Conservation (phyloP, 2,329 filamentous ascomycete species). For the Alternaria sp. region DNA sequence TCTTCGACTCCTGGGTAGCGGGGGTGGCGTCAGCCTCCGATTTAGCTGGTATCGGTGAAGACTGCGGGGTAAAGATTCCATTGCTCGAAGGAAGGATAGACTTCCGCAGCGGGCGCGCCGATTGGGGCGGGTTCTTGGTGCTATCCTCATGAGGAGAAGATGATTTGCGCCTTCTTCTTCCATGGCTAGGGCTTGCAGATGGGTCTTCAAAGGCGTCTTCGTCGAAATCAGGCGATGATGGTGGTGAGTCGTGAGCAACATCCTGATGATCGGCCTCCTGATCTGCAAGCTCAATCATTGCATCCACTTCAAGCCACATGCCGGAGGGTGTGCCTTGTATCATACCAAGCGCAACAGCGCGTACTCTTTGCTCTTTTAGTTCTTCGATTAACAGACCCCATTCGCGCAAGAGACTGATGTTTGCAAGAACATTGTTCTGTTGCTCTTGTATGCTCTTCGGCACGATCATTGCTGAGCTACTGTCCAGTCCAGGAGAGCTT, state of each 20-base stretch:
- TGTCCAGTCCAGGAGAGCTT: slow-evolving; percentile 55
- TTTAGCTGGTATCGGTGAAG: slow-evolving; percentile 41
- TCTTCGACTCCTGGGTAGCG: slow-evolving; percentile 35
- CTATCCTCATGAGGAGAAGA: slow-evolving; percentile 41
- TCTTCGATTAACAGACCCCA: slow-evolving; percentile 84
- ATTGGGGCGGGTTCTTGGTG: slow-evolving; percentile 31
- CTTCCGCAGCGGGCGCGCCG: slow-evolving; percentile 39
- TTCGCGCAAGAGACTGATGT: slow-evolving; percentile 84
- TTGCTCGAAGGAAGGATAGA: slow-evolving; percentile 49
- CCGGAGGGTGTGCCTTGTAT: slow-evolving; percentile 66
- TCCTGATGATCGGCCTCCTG: slow-evolving; percentile 70
- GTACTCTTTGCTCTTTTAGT: slow-evolving; percentile 77
- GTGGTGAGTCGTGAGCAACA: slow-evolving; percentile 60
- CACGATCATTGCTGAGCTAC: slow-evolving; percentile 69
- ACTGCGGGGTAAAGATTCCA: slow-evolving; percentile 49
- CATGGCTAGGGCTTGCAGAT: slow-evolving; percentile 47
- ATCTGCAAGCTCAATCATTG: slow-evolving; percentile 84
- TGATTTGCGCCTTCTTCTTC: slow-evolving; percentile 40
- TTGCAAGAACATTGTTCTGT: slow-evolving; percentile 82
- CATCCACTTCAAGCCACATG: slow-evolving; percentile 83
- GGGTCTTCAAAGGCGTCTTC: slow-evolving; percentile 67
- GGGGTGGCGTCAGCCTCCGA: slow-evolving; percentile 34
- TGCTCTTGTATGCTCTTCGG: slow-evolving; percentile 82
- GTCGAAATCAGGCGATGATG: slow-evolving; percentile 67
- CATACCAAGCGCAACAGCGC: slow-evolving; percentile 74